Conservation (phyloP, 2,329 filamentous ascomycete genomes). For the Scedosporium minutisporum region DNA sequence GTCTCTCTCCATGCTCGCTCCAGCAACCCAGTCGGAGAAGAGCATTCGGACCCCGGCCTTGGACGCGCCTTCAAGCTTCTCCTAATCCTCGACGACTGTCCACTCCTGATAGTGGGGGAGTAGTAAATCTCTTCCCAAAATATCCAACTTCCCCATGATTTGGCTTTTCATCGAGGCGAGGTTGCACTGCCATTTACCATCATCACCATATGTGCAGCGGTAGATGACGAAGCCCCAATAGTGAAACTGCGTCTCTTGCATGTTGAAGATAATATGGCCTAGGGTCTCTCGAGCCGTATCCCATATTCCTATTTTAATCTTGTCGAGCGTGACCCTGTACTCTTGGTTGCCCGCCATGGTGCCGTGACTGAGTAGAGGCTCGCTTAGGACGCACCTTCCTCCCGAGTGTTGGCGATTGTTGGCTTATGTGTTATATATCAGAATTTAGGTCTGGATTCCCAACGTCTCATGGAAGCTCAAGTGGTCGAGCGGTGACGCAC, state of each 20-base stretch:
- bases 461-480: too few species aligned
- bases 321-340: too few species aligned
- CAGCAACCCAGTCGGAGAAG: neutral
- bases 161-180: neutral
- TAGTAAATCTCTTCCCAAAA: neutral
- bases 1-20: neutral
- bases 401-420: too few species aligned
- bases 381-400: too few species aligned
- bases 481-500: too few species aligned
- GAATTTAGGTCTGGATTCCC: too few species aligned
- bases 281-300: neutral
- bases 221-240: slow-evolving; percentile 13
- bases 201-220: slow-evolving; percentile 11
- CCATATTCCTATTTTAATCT: too few species aligned
- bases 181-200: slow-evolving; percentile 9
- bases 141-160: neutral
- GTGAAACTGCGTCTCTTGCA: slow-evolving; percentile 8
- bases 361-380: too few species aligned
- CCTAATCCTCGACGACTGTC: slow-evolving; percentile 6
- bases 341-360: too few species aligned
- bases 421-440: too few species aligned
- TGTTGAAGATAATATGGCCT: neutral
- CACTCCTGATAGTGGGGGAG: slow-evolving; percentile 7
- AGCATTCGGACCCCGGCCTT: neutral
- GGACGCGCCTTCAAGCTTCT: slow-evolving; percentile 5